Evolutionary conservation across 805 yeast species (phyloP).

Genomic region (Monosporozyma aerobia): DNA sequence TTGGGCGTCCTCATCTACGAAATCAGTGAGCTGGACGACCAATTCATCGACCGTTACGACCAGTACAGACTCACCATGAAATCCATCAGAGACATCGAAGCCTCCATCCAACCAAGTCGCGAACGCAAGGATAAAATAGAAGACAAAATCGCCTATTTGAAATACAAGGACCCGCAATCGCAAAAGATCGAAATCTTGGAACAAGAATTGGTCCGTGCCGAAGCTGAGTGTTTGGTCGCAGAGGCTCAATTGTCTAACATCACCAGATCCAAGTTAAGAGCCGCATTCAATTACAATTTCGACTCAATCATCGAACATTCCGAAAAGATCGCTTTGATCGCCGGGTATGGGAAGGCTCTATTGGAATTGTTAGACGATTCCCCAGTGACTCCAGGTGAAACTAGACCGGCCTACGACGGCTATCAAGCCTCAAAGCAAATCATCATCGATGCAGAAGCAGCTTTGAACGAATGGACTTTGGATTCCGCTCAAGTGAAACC

Average conservation of each 20-base stretch:
- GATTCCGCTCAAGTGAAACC: slow-evolving; percentile 78
- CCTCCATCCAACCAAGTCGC: slow-evolving; percentile 80
- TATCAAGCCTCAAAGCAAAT: slow-evolving; percentile 83
- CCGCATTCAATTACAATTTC: slow-evolving; percentile 75
- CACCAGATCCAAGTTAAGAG: slow-evolving; percentile 78
- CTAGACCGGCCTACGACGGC: slow-evolving; percentile 83
- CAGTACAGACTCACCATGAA: slow-evolving; percentile 78
- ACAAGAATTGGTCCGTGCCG: slow-evolving; percentile 85
- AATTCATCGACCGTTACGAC: slow-evolving; percentile 77
- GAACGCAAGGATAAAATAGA: slow-evolving; percentile 80
- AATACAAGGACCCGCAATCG: slow-evolving; percentile 78
- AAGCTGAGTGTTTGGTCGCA: slow-evolving; percentile 84
- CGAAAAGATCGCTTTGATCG: slow-evolving; percentile 76
- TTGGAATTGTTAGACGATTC: slow-evolving; percentile 75
- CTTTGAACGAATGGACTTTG: slow-evolving; percentile 76
- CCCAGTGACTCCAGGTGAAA: slow-evolving; percentile 87
- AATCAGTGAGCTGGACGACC: slow-evolving; percentile 80
- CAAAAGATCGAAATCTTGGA: slow-evolving; percentile 71
- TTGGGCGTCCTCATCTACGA: slow-evolving; percentile 76
- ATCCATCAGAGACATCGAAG: slow-evolving; percentile 75
- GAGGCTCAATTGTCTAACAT: slow-evolving; percentile 86
- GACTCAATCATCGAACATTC: slow-evolving; percentile 80
- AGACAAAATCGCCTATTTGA: slow-evolving; percentile 73
- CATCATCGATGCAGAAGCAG: slow-evolving; percentile 76
- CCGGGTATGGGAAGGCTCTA: slow-evolving; percentile 83